Evolutionary conservation across 2,329 filamentous ascomycete genomes (phyloP), one percentile per base, ranked within the genome.

Genomic region (Fusarium robinianum): DNA sequence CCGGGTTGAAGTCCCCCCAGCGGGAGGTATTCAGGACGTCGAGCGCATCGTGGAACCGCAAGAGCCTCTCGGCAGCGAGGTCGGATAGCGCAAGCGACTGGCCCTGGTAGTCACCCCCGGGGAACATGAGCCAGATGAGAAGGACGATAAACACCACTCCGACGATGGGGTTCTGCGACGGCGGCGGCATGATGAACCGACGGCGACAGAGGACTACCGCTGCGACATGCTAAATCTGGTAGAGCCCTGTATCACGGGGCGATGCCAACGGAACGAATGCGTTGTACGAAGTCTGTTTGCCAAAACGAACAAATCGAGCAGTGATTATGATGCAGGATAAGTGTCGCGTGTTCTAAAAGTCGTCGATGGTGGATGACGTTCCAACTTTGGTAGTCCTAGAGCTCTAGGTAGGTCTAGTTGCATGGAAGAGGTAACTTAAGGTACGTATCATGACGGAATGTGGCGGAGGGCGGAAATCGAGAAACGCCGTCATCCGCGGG

Each of bases 1-100:
- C 63, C 8, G 80, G 81, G 11, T 68, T 57, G 62, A 85, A 85
- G 63, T 84, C 80, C 35, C 78, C 78, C 81, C 81, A 85, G 50
- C 60, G 64, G 12, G 80, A 80, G 42, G 65, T 66, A 60, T 83
- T 82, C 26, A 85, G 67, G 12, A 80, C 67, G 35, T 70, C 64
- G 48, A 80, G 77, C 2, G 79, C 74, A 43, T 73, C 65, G 27
- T 74, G 72, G 51, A 81, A 79, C 25, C 73, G 72, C n/a, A 65
- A 66, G 11, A 83, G 68, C 8, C 79, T 75, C 40, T 73, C 36
- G 64, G 69, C 30, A 59, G 68, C 66, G 18, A 71, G 52, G 19
- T 69, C 68, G 4, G 69, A 69, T 1, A 66, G 50, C 4, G 63
- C 53, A 3, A 65, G 55, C 14, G 67, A 64, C 33, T 67, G 63